These are phyloP conservation scores for Polyporus arcularius DNA, from an alignment of 768 basidiomycete genomes.

Conservation along the genomic window DNA sequence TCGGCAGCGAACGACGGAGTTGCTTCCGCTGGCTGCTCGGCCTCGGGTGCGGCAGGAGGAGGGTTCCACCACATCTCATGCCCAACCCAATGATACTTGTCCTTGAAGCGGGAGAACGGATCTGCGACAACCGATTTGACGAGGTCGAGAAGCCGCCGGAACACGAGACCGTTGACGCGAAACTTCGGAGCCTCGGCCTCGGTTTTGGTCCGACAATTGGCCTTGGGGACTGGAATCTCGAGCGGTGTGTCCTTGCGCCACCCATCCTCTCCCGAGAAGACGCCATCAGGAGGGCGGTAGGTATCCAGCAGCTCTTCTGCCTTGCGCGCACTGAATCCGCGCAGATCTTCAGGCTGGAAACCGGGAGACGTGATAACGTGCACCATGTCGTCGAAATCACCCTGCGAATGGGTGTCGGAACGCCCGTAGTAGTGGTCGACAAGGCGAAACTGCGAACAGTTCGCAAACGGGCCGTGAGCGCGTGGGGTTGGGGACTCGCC, in stretches of 20 bases:
- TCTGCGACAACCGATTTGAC: neutral
- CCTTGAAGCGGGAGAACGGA: neutral
- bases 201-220: neutral
- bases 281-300: neutral
- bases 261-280: constrained; percentile 16
- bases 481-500: neutral
- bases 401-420: constrained; percentile 27
- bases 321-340: neutral
- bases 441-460: constrained; percentile 25
- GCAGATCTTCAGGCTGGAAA: neutral
- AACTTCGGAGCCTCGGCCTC: constrained; percentile 32
- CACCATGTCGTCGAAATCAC: constrained; percentile 30
- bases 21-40: neutral
- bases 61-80: neutral
- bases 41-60: neutral
- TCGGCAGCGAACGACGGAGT: neutral
- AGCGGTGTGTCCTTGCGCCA: constrained; percentile 12
- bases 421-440: constrained; percentile 32
- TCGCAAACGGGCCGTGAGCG: constrained; percentile 9
- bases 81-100: neutral
- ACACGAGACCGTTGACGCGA: constrained; percentile 29
- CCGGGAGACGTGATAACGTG: neutral
- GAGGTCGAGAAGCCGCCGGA: constrained; percentile 21
- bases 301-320: constrained; percentile 17
- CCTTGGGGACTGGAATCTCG: constrained; percentile 28